Evolutionary conservation across 2,329 filamentous ascomycete genomes (phyloP).

Genomic region (Myriosclerotinia scirpicola): DNA sequence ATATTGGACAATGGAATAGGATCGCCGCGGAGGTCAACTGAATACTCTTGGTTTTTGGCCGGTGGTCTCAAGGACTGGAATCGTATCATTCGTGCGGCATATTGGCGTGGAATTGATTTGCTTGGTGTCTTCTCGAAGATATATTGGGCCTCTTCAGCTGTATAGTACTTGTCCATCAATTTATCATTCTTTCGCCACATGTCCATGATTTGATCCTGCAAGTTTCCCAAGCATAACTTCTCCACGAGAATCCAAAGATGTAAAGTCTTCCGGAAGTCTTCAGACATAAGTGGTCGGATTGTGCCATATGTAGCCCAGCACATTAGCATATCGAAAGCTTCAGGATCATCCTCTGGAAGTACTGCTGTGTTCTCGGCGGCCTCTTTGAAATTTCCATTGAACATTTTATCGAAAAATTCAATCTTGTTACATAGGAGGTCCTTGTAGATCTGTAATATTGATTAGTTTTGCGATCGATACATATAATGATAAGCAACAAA

Average conservation of each 20-base stretch:
- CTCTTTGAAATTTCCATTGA: constrained; percentile 24
- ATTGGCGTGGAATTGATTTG: background rate
- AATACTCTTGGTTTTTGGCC: background rate
- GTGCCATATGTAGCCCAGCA: constrained; percentile 21
- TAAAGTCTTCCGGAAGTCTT: background rate
- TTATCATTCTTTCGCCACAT: background rate
- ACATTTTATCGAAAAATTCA: constrained; percentile 30
- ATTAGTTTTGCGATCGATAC: background rate
- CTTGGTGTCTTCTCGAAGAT: background rate
- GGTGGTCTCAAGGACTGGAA: background rate
- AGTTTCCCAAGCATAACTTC: background rate
- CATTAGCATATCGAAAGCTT: constrained; percentile 25
- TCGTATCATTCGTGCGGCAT: background rate
- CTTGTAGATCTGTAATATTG: constrained; percentile 9
- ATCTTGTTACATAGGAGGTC: constrained; percentile 24
- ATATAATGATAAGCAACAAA: background rate
- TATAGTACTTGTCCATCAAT: background rate
- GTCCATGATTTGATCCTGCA: constrained; percentile 14
- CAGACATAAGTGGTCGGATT: background rate
- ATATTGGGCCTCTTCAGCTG: background rate
- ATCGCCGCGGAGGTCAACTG: background rate
- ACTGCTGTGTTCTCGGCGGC: background rate
- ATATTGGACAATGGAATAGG: background rate
- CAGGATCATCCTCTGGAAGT: constrained; percentile 25
- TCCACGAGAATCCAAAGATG: constrained; percentile 13